Base-by-base conservation (phyloP, 2,329 filamentous ascomycete genomes). In the Sporothrix humicola region DNA sequence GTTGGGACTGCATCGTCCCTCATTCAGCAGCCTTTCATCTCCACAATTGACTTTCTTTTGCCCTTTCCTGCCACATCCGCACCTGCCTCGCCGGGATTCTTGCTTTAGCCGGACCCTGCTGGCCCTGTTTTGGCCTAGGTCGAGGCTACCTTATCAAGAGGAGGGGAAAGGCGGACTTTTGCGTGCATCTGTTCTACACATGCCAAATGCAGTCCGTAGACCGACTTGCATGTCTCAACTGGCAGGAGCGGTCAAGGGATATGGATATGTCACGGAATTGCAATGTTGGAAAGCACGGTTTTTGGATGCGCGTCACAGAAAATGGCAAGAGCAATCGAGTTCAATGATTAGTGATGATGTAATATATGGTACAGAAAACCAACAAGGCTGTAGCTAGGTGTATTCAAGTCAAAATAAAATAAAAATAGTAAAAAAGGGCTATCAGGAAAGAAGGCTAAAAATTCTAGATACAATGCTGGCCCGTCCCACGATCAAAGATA, bases 61-160 rank as follows among this genome's bases (percentile, higher is more conserved):
- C n/a, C 37, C 46, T n/a, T 42, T 54, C 17, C 17, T 9, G 5
- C 3, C 31, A 20, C 42, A 44, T 50, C 20, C 37, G 68, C 52
- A 13, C 68, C 52, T 58, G 37, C 52, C 68, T 70, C 50, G 68
- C 31, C 37, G n/a, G 31, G 68, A 44, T 69, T 50, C 26, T 1
- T 44, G 68, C 68, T 58, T 72, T 66, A 71, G 68, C 58, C n/a
- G 65, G 37, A 9, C 58, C 71, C 6, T 42, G 42, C 59, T 68
- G 37, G 15, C 58, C 71, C 10, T 42, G 42, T 66, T 68, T 61
- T 23, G 66, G 73, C 13, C 17, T 72, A 72, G 73, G 44, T 17
- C 2, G 31, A 26, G 5, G 61, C 20, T 66, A 17, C 42, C 61
- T 46, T 66, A 66, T 66, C 61, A 48, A 20, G 42, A 66, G 37